phyloP scores from a whole-genome alignment of 1,139 yeast genomes.

The Saccharomyces pastorianus region DNA sequence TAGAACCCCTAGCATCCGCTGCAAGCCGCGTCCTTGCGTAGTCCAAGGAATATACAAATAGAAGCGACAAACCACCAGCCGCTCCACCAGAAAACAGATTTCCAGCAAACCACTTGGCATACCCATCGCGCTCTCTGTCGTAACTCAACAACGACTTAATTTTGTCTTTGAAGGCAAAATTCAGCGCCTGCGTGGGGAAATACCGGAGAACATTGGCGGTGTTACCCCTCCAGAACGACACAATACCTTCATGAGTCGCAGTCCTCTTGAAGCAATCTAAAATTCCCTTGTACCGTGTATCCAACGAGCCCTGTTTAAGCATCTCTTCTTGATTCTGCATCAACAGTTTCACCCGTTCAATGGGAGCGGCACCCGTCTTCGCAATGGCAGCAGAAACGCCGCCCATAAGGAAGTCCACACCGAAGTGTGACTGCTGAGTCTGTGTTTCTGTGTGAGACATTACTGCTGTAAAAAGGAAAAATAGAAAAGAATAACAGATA shows the following conservation, averaged over 20 bases:
- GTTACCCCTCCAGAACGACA: constrained; percentile 79
- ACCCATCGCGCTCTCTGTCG: constrained; percentile 53
- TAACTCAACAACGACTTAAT: constrained; percentile 71
- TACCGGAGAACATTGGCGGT: constrained; percentile 76
- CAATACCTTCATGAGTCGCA: constrained; percentile 61
- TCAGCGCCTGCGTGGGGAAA: constrained; percentile 80
- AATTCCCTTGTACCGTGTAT: constrained; percentile 59
- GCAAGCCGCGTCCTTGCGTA: constrained; percentile 82
- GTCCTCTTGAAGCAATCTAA: constrained; percentile 67
- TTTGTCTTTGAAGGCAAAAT: constrained; percentile 80
- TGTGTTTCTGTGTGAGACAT: not conserved
- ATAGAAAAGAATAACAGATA: not conserved
- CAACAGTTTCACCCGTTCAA: constrained; percentile 72
- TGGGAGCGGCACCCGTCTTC: constrained; percentile 80
- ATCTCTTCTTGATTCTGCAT: constrained; percentile 80
- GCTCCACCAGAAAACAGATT: constrained; percentile 79
- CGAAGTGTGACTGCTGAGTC: not conserved
- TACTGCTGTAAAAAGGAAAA: constrained; percentile 1
- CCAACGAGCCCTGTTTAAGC: constrained; percentile 73
- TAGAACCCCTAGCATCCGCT: constrained; percentile 59
- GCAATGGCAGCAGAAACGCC: constrained; percentile 84
- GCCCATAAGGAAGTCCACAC: constrained; percentile 57
- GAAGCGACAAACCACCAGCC: constrained; percentile 71
- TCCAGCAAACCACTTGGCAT: constrained; percentile 69
- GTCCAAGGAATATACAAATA: constrained; percentile 72